These are phyloP conservation scores for Plasmodium cynomolgi DNA, from an alignment of 169 alveolate genomes.

Conservation along the genomic window DNA sequence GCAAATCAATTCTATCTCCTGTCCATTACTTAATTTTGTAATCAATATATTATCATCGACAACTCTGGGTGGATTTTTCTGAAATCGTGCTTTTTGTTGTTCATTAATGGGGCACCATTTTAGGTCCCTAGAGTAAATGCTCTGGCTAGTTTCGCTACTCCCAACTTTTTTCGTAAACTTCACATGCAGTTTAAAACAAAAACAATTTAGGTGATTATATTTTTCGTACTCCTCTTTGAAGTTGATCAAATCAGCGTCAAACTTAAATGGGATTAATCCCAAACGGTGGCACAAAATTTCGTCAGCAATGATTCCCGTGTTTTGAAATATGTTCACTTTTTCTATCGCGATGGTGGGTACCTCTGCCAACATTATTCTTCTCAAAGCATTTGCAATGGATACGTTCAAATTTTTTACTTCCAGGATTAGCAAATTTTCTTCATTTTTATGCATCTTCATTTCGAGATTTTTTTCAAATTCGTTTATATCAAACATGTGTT, in stretches of 20 bases:
- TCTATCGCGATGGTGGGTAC: constrained; percentile 98
- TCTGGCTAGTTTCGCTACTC: constrained; percentile 26
- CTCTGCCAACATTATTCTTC: constrained; percentile 96
- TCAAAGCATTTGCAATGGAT: constrained; percentile 95
- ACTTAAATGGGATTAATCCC: constrained; percentile 97
- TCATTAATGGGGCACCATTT: constrained; percentile 94
- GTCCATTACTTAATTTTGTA: constrained; percentile 97
- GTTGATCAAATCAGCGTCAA: constrained; percentile 94
- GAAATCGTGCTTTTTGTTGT: constrained; percentile 88
- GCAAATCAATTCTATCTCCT: constrained; percentile 95
- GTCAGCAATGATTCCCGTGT: constrained; percentile 96
- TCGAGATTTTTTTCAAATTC: constrained; percentile 73
- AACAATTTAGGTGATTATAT: constrained; percentile 81
- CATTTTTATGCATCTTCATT: constrained; percentile 78
- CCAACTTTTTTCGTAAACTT: constrained; percentile 83
- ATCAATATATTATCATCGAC: constrained; percentile 95
- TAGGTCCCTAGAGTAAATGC: constrained; percentile 93
- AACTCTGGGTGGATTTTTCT: constrained; percentile 90
- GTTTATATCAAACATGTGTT: constrained; percentile 35
- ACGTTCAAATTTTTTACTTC: constrained; percentile 92
- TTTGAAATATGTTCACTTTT: constrained; percentile 89
- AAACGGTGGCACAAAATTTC: constrained; percentile 98
- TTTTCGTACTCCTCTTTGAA: constrained; percentile 83
- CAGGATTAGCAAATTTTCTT: constrained; percentile 76
- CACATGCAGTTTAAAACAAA: constrained; percentile 88